Base-by-base conservation (phyloP, 352 stramenopile species). In the Phytophthora colocasiae region DNA sequence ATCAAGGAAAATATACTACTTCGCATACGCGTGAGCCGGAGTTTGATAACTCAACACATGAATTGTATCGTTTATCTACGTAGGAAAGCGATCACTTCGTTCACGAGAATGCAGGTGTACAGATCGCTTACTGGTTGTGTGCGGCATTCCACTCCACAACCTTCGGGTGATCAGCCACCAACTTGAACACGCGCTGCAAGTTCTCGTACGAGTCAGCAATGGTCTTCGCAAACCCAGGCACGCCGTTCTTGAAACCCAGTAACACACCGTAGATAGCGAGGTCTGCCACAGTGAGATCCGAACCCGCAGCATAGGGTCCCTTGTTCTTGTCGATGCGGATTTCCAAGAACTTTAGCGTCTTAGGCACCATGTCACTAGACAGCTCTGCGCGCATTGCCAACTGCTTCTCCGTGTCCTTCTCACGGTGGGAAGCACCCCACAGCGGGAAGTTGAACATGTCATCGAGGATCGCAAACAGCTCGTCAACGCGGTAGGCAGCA, bases 101-200 rank as follows among this genome's bases (percentile, higher is more conserved):
- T 19, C 19, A 22, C 22, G 22, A 22, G 22, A 22, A 22, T 2
- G 22, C 2, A 22, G 22, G 6, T 22, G 39, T 12, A 14, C 17
- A 22, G 15, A 46, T 19, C 9, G 31, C 11, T 62, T 66, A 68
- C 47, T 75, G 56, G 32, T 65, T 66, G 60, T 62, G 72, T 58
- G 67, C 80, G 69, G 53, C 66, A 66, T 88, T 77, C 77, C 77
- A 90, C 55, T 87, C 78, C 26, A 49, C 52, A n/a, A 90, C 78
- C 45, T 85, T 82, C 41, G 78, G 78, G 62, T 88, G 78, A 31
- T 61, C 52, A 0, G 54, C 24, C 52, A 90, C 78, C 24, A 67
- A 53, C 40, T 80, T 68, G 56, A 79, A 75, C 8, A 88, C 68
- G 43, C 66, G 63, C 49, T 75, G 53, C 24, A 90, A 36, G 39